Base-by-base conservation (phyloP, 1,139 yeast species). In the Zygoascus meyerae region DNA sequence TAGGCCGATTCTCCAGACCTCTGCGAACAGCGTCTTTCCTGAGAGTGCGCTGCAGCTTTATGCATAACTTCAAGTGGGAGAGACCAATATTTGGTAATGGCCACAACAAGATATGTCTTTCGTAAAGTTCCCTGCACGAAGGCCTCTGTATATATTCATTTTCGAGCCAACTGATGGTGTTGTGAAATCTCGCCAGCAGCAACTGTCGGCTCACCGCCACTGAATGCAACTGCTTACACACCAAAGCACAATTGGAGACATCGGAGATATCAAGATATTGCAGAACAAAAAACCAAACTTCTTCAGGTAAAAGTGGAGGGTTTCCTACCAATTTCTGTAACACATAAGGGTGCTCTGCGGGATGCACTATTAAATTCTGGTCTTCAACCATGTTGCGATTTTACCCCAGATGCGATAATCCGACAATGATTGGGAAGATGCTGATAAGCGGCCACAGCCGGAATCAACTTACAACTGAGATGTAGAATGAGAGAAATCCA, bases 181-280 rank as follows among this genome's bases (percentile, higher is more conserved):
- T 46, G 18, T 45, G 44, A 15, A 55, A 48, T 32, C 62, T 54
- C 32, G 50, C 45, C 21, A 43, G 53, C 34, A 52, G 53, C n/a
- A 58, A 50, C 11, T 48, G 51, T 28, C 53, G 52, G 51, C 60
- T 64, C 11, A 48, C 50, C n/a, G 64, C 61, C 40, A 59, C 48
- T 14, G 43, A 33, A 3, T 59, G 52, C 36, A 59, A 53, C 31
- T 49, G 46, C n/a, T 47, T 55, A 51, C 51, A 44, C 33, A 54
- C 55, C 32, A 49, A 47, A 10, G 57, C 46, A 39, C 60, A 51
- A 12, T 48, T 45, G 38, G 49, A 39, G 33, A 60, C 47, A 40
- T 61, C 64, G n/a, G 62, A 58, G 11, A 60, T 48, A 45, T 62
- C 66, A 35, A 61, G 53, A 34, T 45, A 50, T 34, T 52, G 49